Evolutionary conservation across 306 rosid species (phyloP), one percentile per base, ranked within the genome.

Genomic region (Vigna nakashimae): DNA sequence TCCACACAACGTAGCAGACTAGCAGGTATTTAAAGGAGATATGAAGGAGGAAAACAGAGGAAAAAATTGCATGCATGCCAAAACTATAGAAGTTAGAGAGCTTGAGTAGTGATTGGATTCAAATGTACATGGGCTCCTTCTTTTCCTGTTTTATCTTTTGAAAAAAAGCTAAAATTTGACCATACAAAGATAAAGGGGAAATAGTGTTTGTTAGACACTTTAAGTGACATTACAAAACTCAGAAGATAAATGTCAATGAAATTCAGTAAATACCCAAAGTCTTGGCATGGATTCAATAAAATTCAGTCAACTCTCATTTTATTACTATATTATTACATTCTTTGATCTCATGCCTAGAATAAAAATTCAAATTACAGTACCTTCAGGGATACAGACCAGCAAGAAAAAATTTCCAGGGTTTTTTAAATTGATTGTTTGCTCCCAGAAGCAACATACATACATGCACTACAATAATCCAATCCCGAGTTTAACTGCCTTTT

Each of bases 301-400:
- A 11, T 45, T 12, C 50, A 45, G 16, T 45, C 50, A 43, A 43
- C 5, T 11, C 49, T 43, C 49, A 8, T 18, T 18, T 18, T 18
- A 18, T 18, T 18, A 40, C 9, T 40, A 40, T 43, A 10, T 43
- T 10, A 45, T 12, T 2, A 45, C 50, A 45, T 12, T 68, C 69
- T 83, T 67, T 22, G 73, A 83, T 68, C 80, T 51, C 53, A 68
- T 75, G 58, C 66, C 69, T 65, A 48, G 64, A 57, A 57, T 57
- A 57, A 24, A 28, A 57, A 24, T 11, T 57, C 64, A 22, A 6
- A 57, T 57, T 22, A 22, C 8, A 3, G 60, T 55, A 28, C 60
- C 60, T 55, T 9, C 30, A 22, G 16, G 63, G 34, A 20, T 20
- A 56, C 34, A 24, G 64, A 57, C n/a, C n/a, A 57, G 5, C 36